Evolutionary conservation across 805 yeast species (phyloP), one percentile per base, ranked within the genome.

Genomic region (Pichia gijzeniarum): DNA sequence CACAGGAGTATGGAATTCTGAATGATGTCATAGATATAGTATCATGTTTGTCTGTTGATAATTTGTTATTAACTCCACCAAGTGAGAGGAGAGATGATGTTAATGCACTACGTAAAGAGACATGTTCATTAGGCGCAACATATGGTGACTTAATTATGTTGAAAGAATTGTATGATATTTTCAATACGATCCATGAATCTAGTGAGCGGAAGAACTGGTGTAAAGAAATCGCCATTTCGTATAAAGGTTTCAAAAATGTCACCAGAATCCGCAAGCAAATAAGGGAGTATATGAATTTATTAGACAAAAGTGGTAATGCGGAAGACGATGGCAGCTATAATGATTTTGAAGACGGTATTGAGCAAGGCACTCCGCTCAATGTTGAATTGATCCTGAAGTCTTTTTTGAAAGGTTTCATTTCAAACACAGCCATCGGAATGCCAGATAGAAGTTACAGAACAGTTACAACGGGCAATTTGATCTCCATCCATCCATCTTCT

Each of bases 381-480:
- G 72, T 77, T 28, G 73, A 81, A 16, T 56, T 68, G 3, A 72
- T 91, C 8, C 67, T 91, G 45, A 85, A 86, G 60, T 77, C 95
- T 21, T 93, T 93, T 63, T 66, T 93, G 34, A 71, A 73, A 33
- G 99, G 99, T 0, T 91, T 74, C 55, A 74, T 87, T n/a, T 74
- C 82, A 40, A 90, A 91, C 62, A 82, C 96, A 0, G 99, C 99
- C 0, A 77, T 93, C 17, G 95, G 96, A 10, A 78, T 86, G 79
- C 96, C 98, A 0, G 98, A 93, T 62, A 74, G 97, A 57, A 84
- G 96, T 3, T 93, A 82, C 67, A 73, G 95, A 59, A 89, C 98
- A 0, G 82, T 89, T 6, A 69, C 82, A 25, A 78, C 85, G 1
- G 95, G 95, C 21, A 96, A 88, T 62, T 70, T 86, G 28, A 79